phyloP scores from a whole-genome alignment of 208 protist genomes.

The Tritrichomonas foetus region DNA sequence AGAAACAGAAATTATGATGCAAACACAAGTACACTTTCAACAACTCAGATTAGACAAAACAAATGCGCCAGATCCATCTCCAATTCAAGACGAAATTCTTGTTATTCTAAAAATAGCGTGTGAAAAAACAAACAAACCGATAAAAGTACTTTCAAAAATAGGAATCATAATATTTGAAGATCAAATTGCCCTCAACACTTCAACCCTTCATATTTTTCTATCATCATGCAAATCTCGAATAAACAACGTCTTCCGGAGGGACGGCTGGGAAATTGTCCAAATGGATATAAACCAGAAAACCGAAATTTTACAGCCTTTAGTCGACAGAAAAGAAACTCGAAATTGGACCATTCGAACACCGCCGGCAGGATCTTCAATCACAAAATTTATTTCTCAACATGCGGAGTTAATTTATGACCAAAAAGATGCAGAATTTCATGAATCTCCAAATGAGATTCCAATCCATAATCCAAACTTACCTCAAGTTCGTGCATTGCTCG shows the following conservation, averaged over 20 bases:
- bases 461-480: too few species aligned
- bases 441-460: too few species aligned
- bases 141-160: background rate
- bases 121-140: background rate
- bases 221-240: background rate
- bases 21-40: too few species aligned
- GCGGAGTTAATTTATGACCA: too few species aligned
- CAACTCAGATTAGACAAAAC: background rate
- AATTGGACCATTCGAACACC: conserved; percentile 19
- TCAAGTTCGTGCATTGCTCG: too few species aligned
- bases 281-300: background rate
- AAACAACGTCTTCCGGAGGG: background rate
- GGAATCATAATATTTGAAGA: background rate
- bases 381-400: too few species aligned
- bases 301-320: background rate
- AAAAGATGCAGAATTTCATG: too few species aligned
- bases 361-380: background rate
- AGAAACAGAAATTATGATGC: too few species aligned
- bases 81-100: background rate
- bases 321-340: background rate
- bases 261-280: background rate
- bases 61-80: background rate
- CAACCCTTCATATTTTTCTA: background rate
- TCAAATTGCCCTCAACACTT: background rate
- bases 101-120: background rate